Evolutionary conservation across 2,329 filamentous ascomycete genomes (phyloP), one percentile per base, ranked within the genome.

Genomic region (Immersiporthe knoxdaviesiana): DNA sequence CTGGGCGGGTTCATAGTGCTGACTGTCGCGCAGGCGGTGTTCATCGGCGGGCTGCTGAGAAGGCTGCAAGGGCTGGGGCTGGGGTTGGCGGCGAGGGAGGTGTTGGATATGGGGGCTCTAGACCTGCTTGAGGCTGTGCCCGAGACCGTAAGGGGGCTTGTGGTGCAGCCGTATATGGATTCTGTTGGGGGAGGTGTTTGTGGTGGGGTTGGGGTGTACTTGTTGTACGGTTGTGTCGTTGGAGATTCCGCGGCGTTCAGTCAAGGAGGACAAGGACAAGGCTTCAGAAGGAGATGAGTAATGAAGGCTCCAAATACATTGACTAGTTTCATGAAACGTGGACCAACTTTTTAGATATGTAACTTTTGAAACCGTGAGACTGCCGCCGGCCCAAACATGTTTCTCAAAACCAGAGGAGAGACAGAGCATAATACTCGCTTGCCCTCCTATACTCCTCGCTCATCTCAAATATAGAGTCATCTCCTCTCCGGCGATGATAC

Each of bases 241-340:
- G 18, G 52, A 24, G 7, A 66, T 66, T 10, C 52, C 52, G n/a
- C 59, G 52, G 63, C 63, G 63, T 12, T 66, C 52, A n/a, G 63
- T 66, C 10, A 66, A 35, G 52, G 47, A 30, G 30, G 39, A 54
- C 35, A 75, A 50, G 73, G 7, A n/a, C 30, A 61, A 44, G 21
- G 35, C 12, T 7, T 3, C 14, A 10, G 39, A 14, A 3, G 24
- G 21, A 21, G 24, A 63, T 2, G 39, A 32, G 24, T 27, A 14
- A 47, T 21, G 2, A 2, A 24, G 21, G 10, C 18, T 32, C 24
- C 0, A 3, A 47, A 47, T 52, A 14, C 8, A 27, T 52, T 2
- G 4, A 12, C 2, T 27, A 24, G 8, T 27, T 27, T 27, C 10
- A 27, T 27, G 11, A 54, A 2, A 52, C n/a, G 10, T 27, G 21